Evolutionary conservation across 495 filamentous ascomycete species (phyloP).

Genomic region (Penicillium bialowiezense): DNA sequence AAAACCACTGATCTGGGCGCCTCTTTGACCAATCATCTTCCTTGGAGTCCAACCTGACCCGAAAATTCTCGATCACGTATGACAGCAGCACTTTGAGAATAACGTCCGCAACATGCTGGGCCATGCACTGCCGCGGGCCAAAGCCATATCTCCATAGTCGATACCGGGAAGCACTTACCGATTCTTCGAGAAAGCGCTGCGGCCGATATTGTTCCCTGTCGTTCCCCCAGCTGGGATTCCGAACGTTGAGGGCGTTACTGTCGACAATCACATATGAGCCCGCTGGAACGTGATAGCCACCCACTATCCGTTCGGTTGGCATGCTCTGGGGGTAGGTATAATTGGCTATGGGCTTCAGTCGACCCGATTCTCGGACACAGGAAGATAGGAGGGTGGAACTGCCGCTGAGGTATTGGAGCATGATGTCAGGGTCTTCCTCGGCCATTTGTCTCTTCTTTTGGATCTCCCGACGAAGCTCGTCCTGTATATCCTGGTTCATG

Average conservation of each 20-base stretch:
- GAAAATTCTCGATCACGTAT: constrained; percentile 13
- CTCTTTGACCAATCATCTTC: no score
- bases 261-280: constrained; percentile 37
- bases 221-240: constrained; percentile 33
- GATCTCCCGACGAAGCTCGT: constrained; percentile 23
- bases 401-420: constrained; percentile 15
- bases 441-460: not conserved
- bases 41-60: no score
- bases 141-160: constrained; percentile 32
- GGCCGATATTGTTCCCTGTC: constrained; percentile 23
- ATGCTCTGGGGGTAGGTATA: constrained; percentile 35
- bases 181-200: constrained; percentile 13
- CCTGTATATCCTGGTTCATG: constrained; percentile 35
- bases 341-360: constrained; percentile 32
- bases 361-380: constrained; percentile 32
- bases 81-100: constrained; percentile 20
- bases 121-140: constrained; percentile 32
- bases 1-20: no score
- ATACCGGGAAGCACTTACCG: constrained; percentile 17
- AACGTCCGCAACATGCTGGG: constrained; percentile 23
- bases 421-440: not conserved
- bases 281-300: constrained; percentile 22
- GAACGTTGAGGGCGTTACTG: constrained; percentile 34
- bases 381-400: constrained; percentile 23
- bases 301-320: constrained; percentile 27